A percentile compares a stretch with the other conserved stretches of the same genome.
These are phyloP conservation scores for Filobasidium wieringae DNA, from an alignment of 768 basidiomycete genomes.

Conservation along the genomic window DNA sequence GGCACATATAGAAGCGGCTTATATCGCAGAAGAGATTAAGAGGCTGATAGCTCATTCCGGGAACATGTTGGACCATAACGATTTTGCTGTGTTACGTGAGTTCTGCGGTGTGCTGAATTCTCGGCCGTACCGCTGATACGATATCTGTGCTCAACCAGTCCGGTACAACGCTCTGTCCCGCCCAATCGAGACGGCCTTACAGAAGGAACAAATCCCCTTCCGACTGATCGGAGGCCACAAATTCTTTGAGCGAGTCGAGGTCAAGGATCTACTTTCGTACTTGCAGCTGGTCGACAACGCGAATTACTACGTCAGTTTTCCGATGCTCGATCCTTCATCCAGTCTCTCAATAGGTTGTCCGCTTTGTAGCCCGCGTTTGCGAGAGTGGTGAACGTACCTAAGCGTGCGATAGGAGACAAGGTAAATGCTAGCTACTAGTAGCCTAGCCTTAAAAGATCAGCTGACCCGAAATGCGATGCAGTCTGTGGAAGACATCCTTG, in stretches of 20 bases:
- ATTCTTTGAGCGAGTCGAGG: conserved; percentile 74
- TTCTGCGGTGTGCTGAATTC: conserved; percentile 1
- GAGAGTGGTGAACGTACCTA: conserved; percentile 61
- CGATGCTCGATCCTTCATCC: conserved; percentile 2
- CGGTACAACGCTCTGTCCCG: conserved; percentile 71
- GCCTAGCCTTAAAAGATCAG: background rate
- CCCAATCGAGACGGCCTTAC: conserved; percentile 60
- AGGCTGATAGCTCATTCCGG: conserved; percentile 62
- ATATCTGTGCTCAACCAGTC: conserved; percentile 43
- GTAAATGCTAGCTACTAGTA: conserved; percentile 37
- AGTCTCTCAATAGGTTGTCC: conserved; percentile 33
- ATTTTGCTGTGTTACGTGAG: conserved; percentile 74
- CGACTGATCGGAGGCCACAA: conserved; percentile 66
- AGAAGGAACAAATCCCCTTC: conserved; percentile 65
- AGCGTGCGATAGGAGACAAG: conserved; percentile 66
- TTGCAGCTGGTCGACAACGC: conserved; percentile 67
- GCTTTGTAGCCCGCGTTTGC: conserved; percentile 54
- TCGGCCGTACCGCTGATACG: background rate
- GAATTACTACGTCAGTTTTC: conserved; percentile 27
- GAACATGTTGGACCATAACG: conserved; percentile 56
- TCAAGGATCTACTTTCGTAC: conserved; percentile 72
- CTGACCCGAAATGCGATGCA: no score
- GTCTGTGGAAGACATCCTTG: conserved; percentile 53
- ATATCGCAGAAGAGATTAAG: conserved; percentile 67
- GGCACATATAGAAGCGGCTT: conserved; percentile 56